A percentile compares a stretch with the other conserved stretches of the same genome.
These are phyloP conservation scores for Triticum dicoccoides DNA, from an alignment of 176 grass and related monocot species.

Conservation along the genomic window DNA sequence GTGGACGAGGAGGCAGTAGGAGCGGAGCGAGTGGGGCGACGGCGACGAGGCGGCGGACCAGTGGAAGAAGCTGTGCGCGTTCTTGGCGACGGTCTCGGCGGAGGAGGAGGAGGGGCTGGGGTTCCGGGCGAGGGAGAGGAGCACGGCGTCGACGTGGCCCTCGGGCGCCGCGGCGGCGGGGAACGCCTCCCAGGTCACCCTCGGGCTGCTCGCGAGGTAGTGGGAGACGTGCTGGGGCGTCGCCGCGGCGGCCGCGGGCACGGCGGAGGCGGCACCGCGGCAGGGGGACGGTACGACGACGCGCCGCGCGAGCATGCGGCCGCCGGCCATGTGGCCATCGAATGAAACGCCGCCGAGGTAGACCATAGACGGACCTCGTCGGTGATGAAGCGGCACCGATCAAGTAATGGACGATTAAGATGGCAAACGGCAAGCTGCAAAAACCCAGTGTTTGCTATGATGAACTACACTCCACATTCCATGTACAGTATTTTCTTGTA, in stretches of 20 bases:
- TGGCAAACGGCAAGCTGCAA: too few species aligned
- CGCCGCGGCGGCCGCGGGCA: neutral
- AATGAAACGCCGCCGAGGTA: neutral
- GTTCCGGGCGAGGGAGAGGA: neutral
- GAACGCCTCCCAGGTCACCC: conserved; percentile 55
- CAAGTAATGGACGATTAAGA: too few species aligned
- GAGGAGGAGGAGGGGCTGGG: neutral
- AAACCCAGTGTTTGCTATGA: too few species aligned
- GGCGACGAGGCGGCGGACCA: conserved; percentile 6
- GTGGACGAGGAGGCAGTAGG: conserved; percentile 20
- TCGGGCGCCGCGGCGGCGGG: neutral
- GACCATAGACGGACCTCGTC: neutral
- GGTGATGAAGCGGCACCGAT: neutral
- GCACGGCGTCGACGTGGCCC: neutral
- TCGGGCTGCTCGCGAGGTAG: conserved; percentile 46
- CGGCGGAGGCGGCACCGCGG: neutral
- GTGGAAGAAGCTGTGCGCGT: conserved; percentile 19
- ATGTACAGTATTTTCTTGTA: too few species aligned
- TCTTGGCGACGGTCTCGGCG: neutral
- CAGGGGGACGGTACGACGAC: neutral
- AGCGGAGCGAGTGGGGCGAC: conserved; percentile 7
- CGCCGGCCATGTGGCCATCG: conserved; percentile 16
- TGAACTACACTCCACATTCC: too few species aligned
- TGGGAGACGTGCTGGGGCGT: conserved; percentile 46
- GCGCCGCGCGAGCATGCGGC: conserved; percentile 17